These are phyloP conservation scores for Mucor irregularis DNA, from an alignment of 371 early-diverging fungal species.

Conservation along the genomic window DNA sequence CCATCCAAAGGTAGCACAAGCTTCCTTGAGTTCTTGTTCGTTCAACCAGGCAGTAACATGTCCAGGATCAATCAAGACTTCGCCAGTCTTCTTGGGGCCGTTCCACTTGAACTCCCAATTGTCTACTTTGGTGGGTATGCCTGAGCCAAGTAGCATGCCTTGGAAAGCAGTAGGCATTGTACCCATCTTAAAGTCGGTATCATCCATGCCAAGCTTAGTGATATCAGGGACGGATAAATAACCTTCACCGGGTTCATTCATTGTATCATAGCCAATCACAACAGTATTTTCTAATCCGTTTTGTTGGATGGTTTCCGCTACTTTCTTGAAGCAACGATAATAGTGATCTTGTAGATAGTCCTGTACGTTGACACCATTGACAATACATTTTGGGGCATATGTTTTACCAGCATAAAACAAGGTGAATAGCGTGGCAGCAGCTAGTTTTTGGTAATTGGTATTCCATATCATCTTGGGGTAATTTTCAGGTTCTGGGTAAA, in stretches of 20 bases:
- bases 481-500: constrained; percentile 61
- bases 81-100: constrained; percentile 54
- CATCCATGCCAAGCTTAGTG: constrained; percentile 41
- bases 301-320: constrained; percentile 51
- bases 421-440: constrained; percentile 85
- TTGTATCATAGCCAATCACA: constrained; percentile 74
- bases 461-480: constrained; percentile 88
- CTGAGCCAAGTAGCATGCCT: constrained; percentile 65
- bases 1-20: constrained; percentile 6
- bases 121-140: constrained; percentile 54
- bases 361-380: constrained; percentile 57
- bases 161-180: constrained; percentile 65
- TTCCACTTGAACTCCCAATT: constrained; percentile 60
- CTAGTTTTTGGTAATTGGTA: constrained; percentile 83
- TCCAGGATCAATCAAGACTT: constrained; percentile 48
- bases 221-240: constrained; percentile 57
- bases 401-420: constrained; percentile 77
- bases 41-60: constrained; percentile 58
- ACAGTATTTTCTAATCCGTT: constrained; percentile 51
- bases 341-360: constrained; percentile 55
- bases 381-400: constrained; percentile 68
- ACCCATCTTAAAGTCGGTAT: constrained; percentile 59
- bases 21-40: constrained; percentile 18
- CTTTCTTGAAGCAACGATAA: constrained; percentile 48
- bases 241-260: constrained; percentile 77